Percentiles rank a stretch among this genome's conserved stretches.
Evolutionary conservation across 495 filamentous ascomycete species (phyloP).

Genomic region (Letharia lupina): DNA sequence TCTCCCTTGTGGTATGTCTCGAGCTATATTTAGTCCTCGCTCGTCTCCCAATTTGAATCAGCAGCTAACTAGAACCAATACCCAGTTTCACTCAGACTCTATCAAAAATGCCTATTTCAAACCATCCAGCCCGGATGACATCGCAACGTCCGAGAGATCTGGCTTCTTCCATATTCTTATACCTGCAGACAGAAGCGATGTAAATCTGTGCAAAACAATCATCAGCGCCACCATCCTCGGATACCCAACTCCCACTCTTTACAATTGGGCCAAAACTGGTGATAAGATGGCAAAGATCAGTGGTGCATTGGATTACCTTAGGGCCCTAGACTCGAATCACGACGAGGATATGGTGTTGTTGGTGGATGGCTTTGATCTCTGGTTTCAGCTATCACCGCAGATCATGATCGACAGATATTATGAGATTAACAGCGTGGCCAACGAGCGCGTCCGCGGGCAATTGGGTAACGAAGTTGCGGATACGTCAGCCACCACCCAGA

Average conservation of each 20-base stretch:
- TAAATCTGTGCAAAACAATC: slow-evolving; percentile 18
- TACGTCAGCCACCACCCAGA: background rate
- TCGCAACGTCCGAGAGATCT: background rate
- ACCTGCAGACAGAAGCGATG: slow-evolving; percentile 13
- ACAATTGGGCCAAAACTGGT: slow-evolving; percentile 13
- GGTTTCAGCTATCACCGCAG: slow-evolving; percentile 16
- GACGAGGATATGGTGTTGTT: slow-evolving; percentile 16
- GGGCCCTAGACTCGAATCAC: slow-evolving; percentile 2
- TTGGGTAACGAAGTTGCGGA: background rate
- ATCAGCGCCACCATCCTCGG: slow-evolving; percentile 12
- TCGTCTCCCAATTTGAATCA: background rate
- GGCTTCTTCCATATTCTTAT: slow-evolving; percentile 15
- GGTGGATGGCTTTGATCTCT: slow-evolving; percentile 18
- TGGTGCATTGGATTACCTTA: slow-evolving; percentile 10
- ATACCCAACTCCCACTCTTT: slow-evolving; percentile 17
- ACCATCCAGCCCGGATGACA: background rate
- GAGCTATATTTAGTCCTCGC: background rate
- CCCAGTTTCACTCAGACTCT: slow-evolving; percentile 5
- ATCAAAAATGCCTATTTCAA: background rate
- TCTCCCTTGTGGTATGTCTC: slow-evolving; percentile 4
- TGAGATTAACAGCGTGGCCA: slow-evolving; percentile 8
- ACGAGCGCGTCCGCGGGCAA: slow-evolving; percentile 1
- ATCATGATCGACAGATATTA: slow-evolving; percentile 15
- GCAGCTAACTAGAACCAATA: background rate
- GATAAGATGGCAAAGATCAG: slow-evolving; percentile 16